Evolutionary conservation across 306 rosid species (phyloP).

Genomic region (Prunus persica): Prunus_persica_NCBIv2 NC_034014.1:2775001-2775500

Average conservation of each 20-base stretch:
- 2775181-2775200: background rate
- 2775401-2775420: no score
- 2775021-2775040: background rate
- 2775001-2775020: slow-evolving; percentile 6
- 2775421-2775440: background rate
- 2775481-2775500: slow-evolving; percentile 96
- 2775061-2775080: background rate
- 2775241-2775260: slow-evolving; percentile 42
- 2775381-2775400: background rate
- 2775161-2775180: background rate
- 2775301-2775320: slow-evolving; percentile 97
- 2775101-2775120: background rate
- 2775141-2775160: background rate
- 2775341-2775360: slow-evolving; percentile 87
- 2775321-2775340: slow-evolving; percentile 91
- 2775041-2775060: background rate
- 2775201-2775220: background rate
- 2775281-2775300: slow-evolving; percentile 86
- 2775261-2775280: slow-evolving; percentile 88
- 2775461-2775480: slow-evolving; percentile 99
- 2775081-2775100: background rate
- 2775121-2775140: background rate
- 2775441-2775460: slow-evolving; percentile 77
- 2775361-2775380: background rate
- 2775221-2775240: background rate